Conservation (phyloP, 441 rosid genomes). For the Pelargonium cotyledonis region DNA sequence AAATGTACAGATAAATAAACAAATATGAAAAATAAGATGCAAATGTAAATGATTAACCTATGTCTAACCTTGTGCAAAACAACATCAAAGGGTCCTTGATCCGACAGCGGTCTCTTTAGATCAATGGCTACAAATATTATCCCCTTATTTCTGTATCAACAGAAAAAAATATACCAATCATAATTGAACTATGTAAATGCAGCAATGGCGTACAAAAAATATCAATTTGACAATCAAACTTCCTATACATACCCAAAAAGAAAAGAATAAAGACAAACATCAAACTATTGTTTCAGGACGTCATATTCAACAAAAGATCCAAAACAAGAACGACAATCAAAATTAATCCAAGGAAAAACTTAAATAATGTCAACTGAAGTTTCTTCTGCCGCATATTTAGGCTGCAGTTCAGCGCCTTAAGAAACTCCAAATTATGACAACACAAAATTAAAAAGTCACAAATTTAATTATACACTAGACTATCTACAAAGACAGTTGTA, state of each 20-base stretch:
- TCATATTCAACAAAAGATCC: no score
- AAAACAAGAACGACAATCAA: no score
- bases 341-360: not conserved
- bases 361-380: not conserved
- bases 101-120: slow-evolving; percentile 51
- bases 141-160: slow-evolving; percentile 53
- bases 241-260: no score
- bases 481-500: not conserved
- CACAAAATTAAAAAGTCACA: not conserved
- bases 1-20: not conserved
- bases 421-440: not conserved
- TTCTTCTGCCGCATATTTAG: not conserved
- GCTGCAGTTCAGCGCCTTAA: not conserved
- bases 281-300: no score
- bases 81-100: slow-evolving; percentile 93
- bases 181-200: no score
- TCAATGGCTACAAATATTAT: slow-evolving; percentile 70
- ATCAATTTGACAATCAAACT: not conserved
- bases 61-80: slow-evolving; percentile 81
- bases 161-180: no score
- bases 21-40: not conserved
- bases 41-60: slow-evolving; percentile 6
- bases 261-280: no score
- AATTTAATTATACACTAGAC: not conserved
- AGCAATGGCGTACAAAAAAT: no score